A percentile compares a stretch with the other conserved stretches of the same genome.
Evolutionary conservation across 257 asterid genomes (phyloP).

Genomic region (Paraleonurus japonicus): DNA sequence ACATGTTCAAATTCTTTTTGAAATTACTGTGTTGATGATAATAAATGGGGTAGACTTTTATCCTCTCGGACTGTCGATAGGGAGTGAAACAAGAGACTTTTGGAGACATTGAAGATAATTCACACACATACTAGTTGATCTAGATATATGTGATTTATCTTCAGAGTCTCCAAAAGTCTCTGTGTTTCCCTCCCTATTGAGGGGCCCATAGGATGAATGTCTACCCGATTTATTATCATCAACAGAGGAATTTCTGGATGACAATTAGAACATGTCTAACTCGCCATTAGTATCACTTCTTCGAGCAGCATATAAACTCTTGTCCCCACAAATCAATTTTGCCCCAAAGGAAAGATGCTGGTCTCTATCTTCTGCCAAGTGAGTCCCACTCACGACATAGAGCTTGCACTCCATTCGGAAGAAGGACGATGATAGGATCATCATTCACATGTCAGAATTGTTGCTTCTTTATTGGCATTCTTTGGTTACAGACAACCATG

Average conservation of each 20-base stretch:
- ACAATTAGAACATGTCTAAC: too few relatives aligned
- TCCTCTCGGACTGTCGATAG: constrained; percentile 39
- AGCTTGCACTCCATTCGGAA: constrained; percentile 44
- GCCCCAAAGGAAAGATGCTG: constrained; percentile 26
- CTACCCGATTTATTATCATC: neutral
- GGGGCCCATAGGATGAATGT: neutral
- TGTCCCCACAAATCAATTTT: neutral
- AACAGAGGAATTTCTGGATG: neutral
- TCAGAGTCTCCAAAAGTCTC: neutral
- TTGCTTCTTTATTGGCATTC: constrained; percentile 37
- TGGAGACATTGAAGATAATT: constrained; percentile 73
- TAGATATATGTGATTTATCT: neutral
- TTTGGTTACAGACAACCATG: constrained; percentile 31
- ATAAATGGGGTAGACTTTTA: constrained; percentile 29
- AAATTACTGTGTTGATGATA: constrained; percentile 36
- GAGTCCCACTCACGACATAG: constrained; percentile 38
- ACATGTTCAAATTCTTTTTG: constrained; percentile 34
- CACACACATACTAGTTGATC: constrained; percentile 1
- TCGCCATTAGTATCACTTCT: neutral
- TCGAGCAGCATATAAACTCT: too few relatives aligned
- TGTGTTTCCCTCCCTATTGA: too few relatives aligned
- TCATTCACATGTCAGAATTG: constrained; percentile 49
- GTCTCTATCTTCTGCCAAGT: constrained; percentile 46
- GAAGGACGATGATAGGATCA: constrained; percentile 45
- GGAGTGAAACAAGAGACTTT: constrained; percentile 52